A percentile compares a stretch with the other conserved stretches of the same genome.
These are phyloP conservation scores for Theileria sp. DNA, from an alignment of 169 alveolate genomes.

Conservation along the genomic window DNA sequence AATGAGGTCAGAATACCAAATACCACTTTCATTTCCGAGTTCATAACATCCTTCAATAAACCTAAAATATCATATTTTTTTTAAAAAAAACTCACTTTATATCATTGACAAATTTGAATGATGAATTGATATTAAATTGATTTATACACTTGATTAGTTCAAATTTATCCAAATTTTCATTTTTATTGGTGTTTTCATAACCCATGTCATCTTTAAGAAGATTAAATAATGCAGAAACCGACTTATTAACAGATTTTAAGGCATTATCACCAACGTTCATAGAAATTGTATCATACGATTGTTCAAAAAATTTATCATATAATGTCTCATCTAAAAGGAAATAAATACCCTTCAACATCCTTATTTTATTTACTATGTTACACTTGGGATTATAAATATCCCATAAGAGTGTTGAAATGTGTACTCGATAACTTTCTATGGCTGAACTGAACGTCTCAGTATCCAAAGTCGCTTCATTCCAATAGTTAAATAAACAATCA, in stretches of 20 bases:
- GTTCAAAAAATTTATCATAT: conserved; percentile 63
- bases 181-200: not conserved
- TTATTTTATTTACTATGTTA: conserved; percentile 51
- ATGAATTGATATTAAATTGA: not conserved
- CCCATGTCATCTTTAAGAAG: not conserved
- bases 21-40: conserved; percentile 5
- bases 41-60: not conserved
- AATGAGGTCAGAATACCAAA: conserved; percentile 43
- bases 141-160: not conserved
- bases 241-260: not conserved
- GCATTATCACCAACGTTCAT: not conserved
- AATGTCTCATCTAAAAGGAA: conserved; percentile 64
- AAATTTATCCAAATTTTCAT: conserved; percentile 19
- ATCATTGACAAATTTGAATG: not conserved
- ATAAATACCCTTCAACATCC: conserved; percentile 64
- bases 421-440: conserved; percentile 62
- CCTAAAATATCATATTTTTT: not conserved
- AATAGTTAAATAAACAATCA: conserved; percentile 23
- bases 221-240: not conserved
- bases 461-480: conserved; percentile 28
- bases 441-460: conserved; percentile 55
- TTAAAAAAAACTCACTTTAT: not conserved
- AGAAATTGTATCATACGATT: conserved; percentile 64
- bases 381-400: conserved; percentile 53
- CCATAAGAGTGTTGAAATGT: conserved; percentile 70